Evolutionary conservation across 176 grass and related monocot genomes (phyloP), one percentile per base, ranked within the genome.

Genomic region (Lolium rigidum): DNA sequence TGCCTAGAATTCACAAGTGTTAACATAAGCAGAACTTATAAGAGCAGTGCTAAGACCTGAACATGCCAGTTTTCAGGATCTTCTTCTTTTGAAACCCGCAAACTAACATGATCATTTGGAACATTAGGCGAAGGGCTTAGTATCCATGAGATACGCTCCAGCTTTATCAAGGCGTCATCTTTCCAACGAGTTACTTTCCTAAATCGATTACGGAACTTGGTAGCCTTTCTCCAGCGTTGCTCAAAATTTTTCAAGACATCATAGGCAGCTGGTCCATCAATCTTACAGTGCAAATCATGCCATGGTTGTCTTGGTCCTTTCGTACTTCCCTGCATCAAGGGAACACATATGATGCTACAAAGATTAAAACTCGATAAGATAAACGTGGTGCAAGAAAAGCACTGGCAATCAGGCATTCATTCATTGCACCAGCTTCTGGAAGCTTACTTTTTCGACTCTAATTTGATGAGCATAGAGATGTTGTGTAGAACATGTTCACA

Each of bases 121-220:
- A 92, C 60, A 48, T 56, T 84, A 54, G 16, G 3, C 14, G 92
- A 91, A 59, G 97, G 97, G 79, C 97, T 99, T n/a, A 94, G 70
- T 84, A 99, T 99, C 97, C 97, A 99, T 43, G 97, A 99, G 21
- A 99, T 99, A 21, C 94, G 90, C 50, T 94, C 97, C 74, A 99
- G 84, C 52, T 96, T 92, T 88, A 99, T 95, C 64, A 99, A 62
- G 2, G 97, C 92, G 80, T 99, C 97, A 49, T 99, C 97, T 86
- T 90, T 88, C 94, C 94, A 94, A 38, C 87, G 88, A 72, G 90
- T 89, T 26, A 41, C 61, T 82, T 51, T 90, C 81, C 83, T 94
- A 74, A 96, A 89, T 14, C 58, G 84, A 21, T 89, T 51, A 65
- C 87, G 92, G 92, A 92, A 99, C 91, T 95, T 96, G 59, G 90